These are phyloP conservation scores for Amylostereum areolatum DNA, from an alignment of 1,284 basidiomycete species.

Conservation along the genomic window DNA sequence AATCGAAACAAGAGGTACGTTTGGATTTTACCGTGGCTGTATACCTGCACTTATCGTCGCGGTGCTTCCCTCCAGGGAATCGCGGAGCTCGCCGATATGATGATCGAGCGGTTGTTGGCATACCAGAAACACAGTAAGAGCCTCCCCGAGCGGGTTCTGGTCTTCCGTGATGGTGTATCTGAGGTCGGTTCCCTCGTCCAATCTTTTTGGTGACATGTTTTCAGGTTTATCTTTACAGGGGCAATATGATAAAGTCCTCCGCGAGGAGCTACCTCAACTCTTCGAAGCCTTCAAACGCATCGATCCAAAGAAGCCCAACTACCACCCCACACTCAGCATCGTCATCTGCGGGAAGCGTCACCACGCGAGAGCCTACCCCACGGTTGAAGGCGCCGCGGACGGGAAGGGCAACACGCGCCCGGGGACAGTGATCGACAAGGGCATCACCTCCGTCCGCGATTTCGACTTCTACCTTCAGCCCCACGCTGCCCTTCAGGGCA, in stretches of 20 bases:
- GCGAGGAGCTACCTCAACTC: constrained; percentile 53
- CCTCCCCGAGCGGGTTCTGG: constrained; percentile 57
- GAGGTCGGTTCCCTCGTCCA: constrained; percentile 39
- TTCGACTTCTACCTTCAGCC: constrained; percentile 79
- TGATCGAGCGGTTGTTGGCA: constrained; percentile 54
- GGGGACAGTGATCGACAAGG: constrained; percentile 71
- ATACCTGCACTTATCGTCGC: background rate
- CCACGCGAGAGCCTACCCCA: constrained; percentile 63
- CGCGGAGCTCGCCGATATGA: constrained; percentile 55
- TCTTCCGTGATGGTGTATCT: constrained; percentile 73
- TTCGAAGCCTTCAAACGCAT: constrained; percentile 51
- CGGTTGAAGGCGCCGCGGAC: constrained; percentile 38
- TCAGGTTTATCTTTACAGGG: constrained; percentile 34
- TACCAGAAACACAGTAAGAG: constrained; percentile 47
- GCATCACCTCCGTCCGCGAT: constrained; percentile 63
- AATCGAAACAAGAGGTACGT: constrained; percentile 58
- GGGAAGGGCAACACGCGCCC: constrained; percentile 67
- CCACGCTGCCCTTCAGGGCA: constrained; percentile 62
- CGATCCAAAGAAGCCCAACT: constrained; percentile 36
- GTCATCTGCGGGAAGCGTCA: constrained; percentile 77
- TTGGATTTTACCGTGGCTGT: background rate
- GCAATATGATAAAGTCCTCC: constrained; percentile 56
- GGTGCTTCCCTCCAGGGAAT: constrained; percentile 46
- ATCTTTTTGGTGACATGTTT: background rate
- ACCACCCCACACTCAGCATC: constrained; percentile 61